These are phyloP conservation scores for Cutaneotrichosporon sp. DNA, from an alignment of 1,284 basidiomycete genomes.

Conservation along the genomic window DNA sequence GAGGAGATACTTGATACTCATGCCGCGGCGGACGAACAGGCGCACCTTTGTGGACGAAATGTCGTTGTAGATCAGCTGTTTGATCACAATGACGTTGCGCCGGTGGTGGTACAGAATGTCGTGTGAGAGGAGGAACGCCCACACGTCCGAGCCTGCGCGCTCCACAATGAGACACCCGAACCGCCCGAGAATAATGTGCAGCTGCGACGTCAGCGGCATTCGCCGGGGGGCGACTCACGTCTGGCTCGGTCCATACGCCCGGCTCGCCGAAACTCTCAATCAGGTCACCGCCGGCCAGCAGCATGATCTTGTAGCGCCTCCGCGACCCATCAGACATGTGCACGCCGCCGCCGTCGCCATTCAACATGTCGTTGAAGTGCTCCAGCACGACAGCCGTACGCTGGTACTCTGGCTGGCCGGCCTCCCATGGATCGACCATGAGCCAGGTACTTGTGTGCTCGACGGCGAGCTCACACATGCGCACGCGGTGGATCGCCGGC, in stretches of 20 bases:
- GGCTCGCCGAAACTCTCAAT: slow-evolving; percentile 85
- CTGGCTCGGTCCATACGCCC: slow-evolving; percentile 91
- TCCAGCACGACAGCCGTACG: slow-evolving; percentile 93
- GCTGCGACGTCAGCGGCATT: slow-evolving; percentile 50
- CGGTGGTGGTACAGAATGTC: slow-evolving; percentile 54
- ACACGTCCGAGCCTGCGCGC: slow-evolving; percentile 86
- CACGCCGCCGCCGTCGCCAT: slow-evolving; percentile 62
- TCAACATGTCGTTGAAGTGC: slow-evolving; percentile 91
- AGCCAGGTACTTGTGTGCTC: slow-evolving; percentile 56
- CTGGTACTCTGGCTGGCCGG: slow-evolving; percentile 81
- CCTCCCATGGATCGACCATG: slow-evolving; percentile 98
- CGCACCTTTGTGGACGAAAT: slow-evolving; percentile 91
- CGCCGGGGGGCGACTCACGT: slow-evolving; percentile 56
- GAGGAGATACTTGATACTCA: slow-evolving; percentile 88
- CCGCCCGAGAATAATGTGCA: slow-evolving; percentile 90
- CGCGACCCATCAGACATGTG: slow-evolving; percentile 42
- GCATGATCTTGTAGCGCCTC: slow-evolving; percentile 64
- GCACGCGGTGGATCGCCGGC: slow-evolving; percentile 70
- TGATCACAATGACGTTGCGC: slow-evolving; percentile 87
- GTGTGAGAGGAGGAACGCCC: slow-evolving; percentile 55
- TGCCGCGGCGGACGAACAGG: slow-evolving; percentile 83
- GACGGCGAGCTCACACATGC: slow-evolving; percentile 81
- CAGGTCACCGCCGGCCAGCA: slow-evolving; percentile 73
- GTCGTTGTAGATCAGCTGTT: slow-evolving; percentile 97
- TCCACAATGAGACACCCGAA: slow-evolving; percentile 96